Base-by-base conservation (phyloP, 2,329 filamentous ascomycete genomes). In the Lasiodiplodia citricola region DNA sequence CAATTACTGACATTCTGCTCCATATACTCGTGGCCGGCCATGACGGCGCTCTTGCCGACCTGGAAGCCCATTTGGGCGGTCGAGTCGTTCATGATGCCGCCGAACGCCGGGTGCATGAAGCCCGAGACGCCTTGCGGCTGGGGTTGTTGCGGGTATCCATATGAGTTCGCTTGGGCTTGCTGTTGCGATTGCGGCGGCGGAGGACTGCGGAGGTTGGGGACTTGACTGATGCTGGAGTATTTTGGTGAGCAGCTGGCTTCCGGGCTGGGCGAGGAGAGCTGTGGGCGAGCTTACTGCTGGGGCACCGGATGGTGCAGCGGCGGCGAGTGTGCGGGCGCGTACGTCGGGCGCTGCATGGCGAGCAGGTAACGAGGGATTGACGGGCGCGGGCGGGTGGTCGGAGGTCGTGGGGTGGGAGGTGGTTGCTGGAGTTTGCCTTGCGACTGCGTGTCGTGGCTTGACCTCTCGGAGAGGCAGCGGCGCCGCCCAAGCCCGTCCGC, bases 61-160 rank as follows among this genome's bases (percentile, higher is more conserved):
- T 97, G 94, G 75, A 96, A 92, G 41, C 94, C 95, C 83, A 99
- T 92, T 82, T 98, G 95, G 28, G 96, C 93, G 10, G 96, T 93
- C 25, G 94, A 94, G 78, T 99, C 96, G 79, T 92, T 96, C 83
- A 99, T 97, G 82, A 99, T 97, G 78, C 93, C 92, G 4, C 93
- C 93, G 75, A 97, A 97, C 69, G 90, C 88, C 37, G 86, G 87
- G 75, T 81, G 80, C 73, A 80, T 81, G 70, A 78, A 75, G 44
- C 73, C 67, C n/a, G 63, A 73, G 10, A 70, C 73, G 25, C 71
- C 70, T 13, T 67, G 75, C 14, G 72, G 72, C 5, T 69, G 70
- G 70, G 88, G 88, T 76, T 92, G 91, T 72, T 93, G 92, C 41
- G 91, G 90, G 76, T 92, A 94, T 63, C 90, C 89, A 82, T 91